Conservation (phyloP, 495 filamentous ascomycete species). For the Podospora appendiculata region DNA sequence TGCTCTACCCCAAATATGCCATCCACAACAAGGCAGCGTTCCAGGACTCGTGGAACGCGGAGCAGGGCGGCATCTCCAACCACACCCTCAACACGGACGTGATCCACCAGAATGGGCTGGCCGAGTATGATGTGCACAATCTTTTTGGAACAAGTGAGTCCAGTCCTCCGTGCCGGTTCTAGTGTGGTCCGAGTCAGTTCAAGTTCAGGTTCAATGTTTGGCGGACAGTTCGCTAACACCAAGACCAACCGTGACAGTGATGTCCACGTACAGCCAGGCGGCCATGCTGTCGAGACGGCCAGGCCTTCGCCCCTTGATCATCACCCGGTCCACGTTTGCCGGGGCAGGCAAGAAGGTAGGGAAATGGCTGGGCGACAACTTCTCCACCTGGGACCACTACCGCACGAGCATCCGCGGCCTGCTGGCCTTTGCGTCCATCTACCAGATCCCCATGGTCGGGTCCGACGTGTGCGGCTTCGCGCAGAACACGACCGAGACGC, state of each 20-base stretch:
- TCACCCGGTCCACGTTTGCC: conserved; percentile 78
- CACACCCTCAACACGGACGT: conserved; percentile 70
- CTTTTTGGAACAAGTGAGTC: conserved; percentile 59
- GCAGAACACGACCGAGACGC: conserved; percentile 62
- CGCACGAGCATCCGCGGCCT: conserved; percentile 58
- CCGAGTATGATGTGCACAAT: conserved; percentile 77
- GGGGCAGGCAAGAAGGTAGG: conserved; percentile 72
- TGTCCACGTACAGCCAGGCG: conserved; percentile 57
- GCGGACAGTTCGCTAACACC: too few relatives aligned
- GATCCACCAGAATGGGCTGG: conserved; percentile 62
- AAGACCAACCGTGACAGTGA: conserved; percentile 60
- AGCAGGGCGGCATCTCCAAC: conserved; percentile 56
- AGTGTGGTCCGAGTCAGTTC: too few relatives aligned
- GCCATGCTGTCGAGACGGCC: conserved; percentile 69
- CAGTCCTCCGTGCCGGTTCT: too few relatives aligned
- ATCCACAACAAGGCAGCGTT: conserved; percentile 62
- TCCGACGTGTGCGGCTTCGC: conserved; percentile 77
- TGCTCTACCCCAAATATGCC: conserved; percentile 64
- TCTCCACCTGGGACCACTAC: conserved; percentile 66
- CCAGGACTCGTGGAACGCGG: conserved; percentile 36
- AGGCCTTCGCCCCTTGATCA: conserved; percentile 60
- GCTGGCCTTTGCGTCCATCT: conserved; percentile 69
- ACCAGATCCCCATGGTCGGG: conserved; percentile 78
- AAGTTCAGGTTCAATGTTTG: too few relatives aligned
- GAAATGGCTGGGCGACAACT: conserved; percentile 86